Percentiles rank a stretch among this genome's conserved stretches.
Conservation (phyloP, 768 basidiomycete species). For the Termitomyces sp. region DNA sequence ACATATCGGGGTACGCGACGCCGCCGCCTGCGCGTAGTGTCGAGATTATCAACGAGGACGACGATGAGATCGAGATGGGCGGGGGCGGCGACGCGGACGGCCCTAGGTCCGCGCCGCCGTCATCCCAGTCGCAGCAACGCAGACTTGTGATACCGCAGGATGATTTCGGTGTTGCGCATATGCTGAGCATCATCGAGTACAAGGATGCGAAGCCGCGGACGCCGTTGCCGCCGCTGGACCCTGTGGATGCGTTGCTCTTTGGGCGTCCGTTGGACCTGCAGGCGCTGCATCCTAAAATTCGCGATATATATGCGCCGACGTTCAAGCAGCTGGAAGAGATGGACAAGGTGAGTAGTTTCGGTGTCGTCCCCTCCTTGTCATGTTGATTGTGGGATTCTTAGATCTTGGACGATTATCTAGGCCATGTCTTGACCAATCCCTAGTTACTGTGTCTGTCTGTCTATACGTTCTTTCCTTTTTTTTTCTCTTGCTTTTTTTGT, state of each 20-base stretch:
- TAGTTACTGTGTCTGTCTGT: not conserved
- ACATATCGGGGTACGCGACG: slow-evolving; percentile 46
- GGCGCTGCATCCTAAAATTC: slow-evolving; percentile 61
- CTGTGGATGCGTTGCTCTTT: slow-evolving; percentile 72
- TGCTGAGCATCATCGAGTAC: slow-evolving; percentile 85
- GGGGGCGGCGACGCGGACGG: slow-evolving; percentile 18
- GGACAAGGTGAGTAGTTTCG: slow-evolving; percentile 51
- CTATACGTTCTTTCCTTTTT: not conserved
- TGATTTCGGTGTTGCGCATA: slow-evolving; percentile 80
- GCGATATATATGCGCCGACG: slow-evolving; percentile 64
- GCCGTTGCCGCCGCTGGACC: slow-evolving; percentile 36
- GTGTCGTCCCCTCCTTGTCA: too few relatives aligned
- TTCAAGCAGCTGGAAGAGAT: slow-evolving; percentile 76
- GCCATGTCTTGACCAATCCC: slow-evolving; percentile 5
- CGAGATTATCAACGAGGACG: slow-evolving; percentile 17
- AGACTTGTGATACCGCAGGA: slow-evolving; percentile 57
- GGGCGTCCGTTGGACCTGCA: slow-evolving; percentile 57
- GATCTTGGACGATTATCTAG: slow-evolving; percentile 15
- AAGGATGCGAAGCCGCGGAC: slow-evolving; percentile 37
- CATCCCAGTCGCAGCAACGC: slow-evolving; percentile 23
- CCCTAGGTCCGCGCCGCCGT: slow-evolving; percentile 24
- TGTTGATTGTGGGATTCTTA: not conserved
- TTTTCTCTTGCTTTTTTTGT: not conserved
- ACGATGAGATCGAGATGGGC: slow-evolving; percentile 20
- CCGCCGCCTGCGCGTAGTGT: slow-evolving; percentile 24